A percentile compares a stretch with the other conserved stretches of the same genome.
These are phyloP conservation scores for Solanum gandarillasii DNA, from an alignment of 257 asterid genomes.

Conservation along the genomic window DNA sequence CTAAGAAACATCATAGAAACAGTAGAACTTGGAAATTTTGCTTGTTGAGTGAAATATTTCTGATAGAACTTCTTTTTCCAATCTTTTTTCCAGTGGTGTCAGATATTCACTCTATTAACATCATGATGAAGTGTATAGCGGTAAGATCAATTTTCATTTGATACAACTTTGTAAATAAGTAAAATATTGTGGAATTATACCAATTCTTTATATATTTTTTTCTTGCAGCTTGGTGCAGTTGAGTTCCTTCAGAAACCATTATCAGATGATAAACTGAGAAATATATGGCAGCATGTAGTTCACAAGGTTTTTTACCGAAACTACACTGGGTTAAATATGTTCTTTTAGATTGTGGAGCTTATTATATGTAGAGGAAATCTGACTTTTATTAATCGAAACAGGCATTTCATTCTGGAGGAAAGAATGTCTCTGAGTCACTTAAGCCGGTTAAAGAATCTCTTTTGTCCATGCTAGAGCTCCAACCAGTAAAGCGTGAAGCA, in stretches of 20 bases:
- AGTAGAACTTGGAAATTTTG: background rate
- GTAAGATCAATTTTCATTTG: conserved; percentile 14
- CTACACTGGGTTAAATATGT: background rate
- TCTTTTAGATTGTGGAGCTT: background rate
- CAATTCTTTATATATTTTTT: background rate
- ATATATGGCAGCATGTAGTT: conserved; percentile 44
- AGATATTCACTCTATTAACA: conserved; percentile 22
- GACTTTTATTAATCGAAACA: background rate
- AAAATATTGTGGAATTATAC: background rate
- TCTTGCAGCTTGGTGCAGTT: conserved; percentile 38
- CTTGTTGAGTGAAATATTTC: background rate
- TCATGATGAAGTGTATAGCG: conserved; percentile 49
- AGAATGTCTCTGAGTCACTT: conserved; percentile 18
- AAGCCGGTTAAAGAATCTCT: conserved; percentile 30
- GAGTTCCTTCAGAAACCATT: conserved; percentile 44
- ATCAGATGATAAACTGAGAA: conserved; percentile 38
- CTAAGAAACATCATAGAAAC: background rate
- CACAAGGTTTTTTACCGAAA: conserved; percentile 22
- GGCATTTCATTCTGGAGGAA: conserved; percentile 42
- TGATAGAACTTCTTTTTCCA: background rate
- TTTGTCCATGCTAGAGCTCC: conserved; percentile 22
- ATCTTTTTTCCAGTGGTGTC: conserved; percentile 24
- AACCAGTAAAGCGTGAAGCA: background rate
- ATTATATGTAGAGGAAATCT: background rate
- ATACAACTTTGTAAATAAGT: background rate